Conservation (phyloP, 352 stramenopile species). For the Stramenopiles sp. region DNA sequence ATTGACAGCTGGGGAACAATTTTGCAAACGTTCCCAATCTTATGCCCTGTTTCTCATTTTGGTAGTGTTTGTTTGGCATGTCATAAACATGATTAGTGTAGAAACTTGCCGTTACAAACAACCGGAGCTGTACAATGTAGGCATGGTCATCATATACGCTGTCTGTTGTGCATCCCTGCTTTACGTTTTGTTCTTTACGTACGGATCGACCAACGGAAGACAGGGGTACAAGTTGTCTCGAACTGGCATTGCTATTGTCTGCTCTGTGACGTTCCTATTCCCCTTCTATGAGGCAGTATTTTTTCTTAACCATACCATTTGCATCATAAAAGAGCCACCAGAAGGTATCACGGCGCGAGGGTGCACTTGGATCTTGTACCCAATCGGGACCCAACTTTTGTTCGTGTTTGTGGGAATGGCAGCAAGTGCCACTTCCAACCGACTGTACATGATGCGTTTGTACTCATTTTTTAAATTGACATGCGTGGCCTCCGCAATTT, state of each 20-base stretch:
- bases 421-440: background rate
- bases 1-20: background rate
- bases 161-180: background rate
- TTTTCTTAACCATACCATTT: slow-evolving; percentile 2
- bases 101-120: background rate
- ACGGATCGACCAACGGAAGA: background rate
- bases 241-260: background rate
- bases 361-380: background rate
- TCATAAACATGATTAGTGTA: background rate
- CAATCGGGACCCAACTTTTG: background rate
- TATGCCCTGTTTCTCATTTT: background rate
- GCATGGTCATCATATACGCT: background rate
- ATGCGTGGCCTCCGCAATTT: background rate
- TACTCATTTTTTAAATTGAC: background rate
- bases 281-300: background rate
- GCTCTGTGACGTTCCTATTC: background rate
- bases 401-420: background rate
- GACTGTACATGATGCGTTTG: background rate
- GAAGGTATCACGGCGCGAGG: background rate
- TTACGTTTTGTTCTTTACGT: background rate
- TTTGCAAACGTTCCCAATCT: background rate
- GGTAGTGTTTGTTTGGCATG: background rate
- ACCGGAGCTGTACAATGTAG: background rate
- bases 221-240: background rate
- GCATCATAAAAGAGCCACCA: background rate